phyloP scores from a whole-genome alignment of 495 filamentous ascomycete genomes.

The Cairneyella variabilis region DNA sequence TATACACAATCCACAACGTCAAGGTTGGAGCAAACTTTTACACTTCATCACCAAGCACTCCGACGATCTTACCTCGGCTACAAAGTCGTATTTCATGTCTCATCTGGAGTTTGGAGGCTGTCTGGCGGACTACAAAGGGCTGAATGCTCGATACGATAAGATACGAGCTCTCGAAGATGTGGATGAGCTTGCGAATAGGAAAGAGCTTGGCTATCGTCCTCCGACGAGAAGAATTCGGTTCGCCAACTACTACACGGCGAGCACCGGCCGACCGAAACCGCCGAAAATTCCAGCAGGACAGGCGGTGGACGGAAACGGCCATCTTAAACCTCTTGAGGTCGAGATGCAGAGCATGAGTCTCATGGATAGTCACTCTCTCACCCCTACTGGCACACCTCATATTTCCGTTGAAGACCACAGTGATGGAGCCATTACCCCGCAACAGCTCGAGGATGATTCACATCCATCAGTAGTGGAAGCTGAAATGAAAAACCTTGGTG shows the following conservation, averaged over 20 bases:
- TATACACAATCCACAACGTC: conserved; percentile 56
- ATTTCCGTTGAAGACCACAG: conserved; percentile 43
- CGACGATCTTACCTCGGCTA: conserved; percentile 62
- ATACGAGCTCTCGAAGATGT: conserved; percentile 68
- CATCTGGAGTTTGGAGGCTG: conserved; percentile 80
- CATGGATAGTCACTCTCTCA: conserved; percentile 1
- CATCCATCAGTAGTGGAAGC: conserved; percentile 10
- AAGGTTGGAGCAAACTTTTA: conserved; percentile 59
- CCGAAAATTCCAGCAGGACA: conserved; percentile 18
- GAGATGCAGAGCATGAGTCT: conserved; percentile 21
- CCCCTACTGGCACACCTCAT: conserved; percentile 10
- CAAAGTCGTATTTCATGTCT: conserved; percentile 69
- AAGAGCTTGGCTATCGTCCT: conserved; percentile 7
- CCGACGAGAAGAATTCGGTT: conserved; percentile 57
- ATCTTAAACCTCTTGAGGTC: conserved; percentile 11
- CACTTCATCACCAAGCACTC: conserved; percentile 82
- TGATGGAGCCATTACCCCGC: conserved; percentile 24
- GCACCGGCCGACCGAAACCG: conserved; percentile 60
- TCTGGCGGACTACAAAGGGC: conserved; percentile 68
- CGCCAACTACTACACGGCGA: conserved; percentile 87
- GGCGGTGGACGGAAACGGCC: neutral
- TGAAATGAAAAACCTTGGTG: conserved; percentile 20
- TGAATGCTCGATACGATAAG: conserved; percentile 64
- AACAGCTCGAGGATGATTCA: conserved; percentile 9
- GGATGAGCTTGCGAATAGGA: conserved; percentile 33